Conservation (phyloP, 2,329 filamentous ascomycete species). For the Aureobasidium zeae region DNA sequence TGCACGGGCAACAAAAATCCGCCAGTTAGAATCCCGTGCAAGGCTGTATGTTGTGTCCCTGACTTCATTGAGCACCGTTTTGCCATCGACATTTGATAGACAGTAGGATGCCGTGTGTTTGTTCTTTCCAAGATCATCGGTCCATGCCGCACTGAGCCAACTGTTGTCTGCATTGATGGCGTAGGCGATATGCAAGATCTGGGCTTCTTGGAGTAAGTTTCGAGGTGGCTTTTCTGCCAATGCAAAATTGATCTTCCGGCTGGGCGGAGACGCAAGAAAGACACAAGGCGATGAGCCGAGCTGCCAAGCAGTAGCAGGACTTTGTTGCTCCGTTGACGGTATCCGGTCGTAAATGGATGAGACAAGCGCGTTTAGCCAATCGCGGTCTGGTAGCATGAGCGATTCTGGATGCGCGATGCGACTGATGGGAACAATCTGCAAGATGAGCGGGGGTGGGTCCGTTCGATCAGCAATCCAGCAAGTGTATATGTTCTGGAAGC, state of each 20-base stretch:
- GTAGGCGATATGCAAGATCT: constrained; percentile 72
- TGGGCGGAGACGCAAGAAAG: constrained; percentile 59
- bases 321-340: constrained; percentile 32
- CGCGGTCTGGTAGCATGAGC: constrained; percentile 53
- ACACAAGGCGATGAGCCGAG: constrained; percentile 58
- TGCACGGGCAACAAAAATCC: constrained; percentile 64
- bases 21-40: constrained; percentile 62
- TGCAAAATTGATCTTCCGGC: constrained; percentile 67
- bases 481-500: constrained; percentile 65
- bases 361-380: constrained; percentile 54
- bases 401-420: constrained; percentile 55
- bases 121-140: constrained; percentile 63
- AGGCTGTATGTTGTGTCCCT: constrained; percentile 72
- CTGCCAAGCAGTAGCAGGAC: constrained; percentile 30
- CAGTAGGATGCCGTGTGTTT: constrained; percentile 68
- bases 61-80: constrained; percentile 34
- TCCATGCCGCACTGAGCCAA: constrained; percentile 76
- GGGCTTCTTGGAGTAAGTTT: constrained; percentile 68
- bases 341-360: constrained; percentile 73
- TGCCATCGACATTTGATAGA: constrained; percentile 41
- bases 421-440: constrained; percentile 65
- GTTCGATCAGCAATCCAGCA: constrained; percentile 39
- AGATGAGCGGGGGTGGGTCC: constrained; percentile 50
- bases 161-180: constrained; percentile 63
- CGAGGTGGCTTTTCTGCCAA: constrained; percentile 57